Percentiles rank a stretch among this genome's conserved stretches.
phyloP scores from a whole-genome alignment of 805 yeast genomes.

The Ogataea chonburiensis region DNA sequence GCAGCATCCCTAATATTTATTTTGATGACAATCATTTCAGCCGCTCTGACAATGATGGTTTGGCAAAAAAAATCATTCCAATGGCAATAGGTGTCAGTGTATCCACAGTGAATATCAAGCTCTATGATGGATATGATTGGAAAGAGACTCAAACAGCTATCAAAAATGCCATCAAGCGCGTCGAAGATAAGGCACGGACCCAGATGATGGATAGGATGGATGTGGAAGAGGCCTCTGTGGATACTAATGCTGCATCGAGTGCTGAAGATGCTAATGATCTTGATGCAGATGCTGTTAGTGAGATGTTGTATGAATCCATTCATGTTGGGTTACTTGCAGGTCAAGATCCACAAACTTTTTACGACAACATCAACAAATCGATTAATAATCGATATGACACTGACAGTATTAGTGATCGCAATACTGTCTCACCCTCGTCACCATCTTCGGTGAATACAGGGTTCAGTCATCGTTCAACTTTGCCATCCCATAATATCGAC shows the following conservation, averaged over 20 bases:
- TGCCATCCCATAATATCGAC: slow-evolving; percentile 28
- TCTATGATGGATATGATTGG: slow-evolving; percentile 95
- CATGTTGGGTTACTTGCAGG: slow-evolving; percentile 59
- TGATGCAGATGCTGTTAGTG: slow-evolving; percentile 45
- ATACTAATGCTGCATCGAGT: slow-evolving; percentile 9
- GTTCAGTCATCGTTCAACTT: slow-evolving; percentile 9
- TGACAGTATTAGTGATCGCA: slow-evolving; percentile 13
- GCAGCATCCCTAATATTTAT: slow-evolving; percentile 12
- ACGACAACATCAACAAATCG: slow-evolving; percentile 51
- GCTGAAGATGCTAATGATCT: slow-evolving; percentile 17
- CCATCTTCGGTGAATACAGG: slow-evolving; percentile 14
- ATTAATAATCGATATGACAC: slow-evolving; percentile 17
- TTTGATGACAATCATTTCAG: slow-evolving; percentile 27
- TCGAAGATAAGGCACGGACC: slow-evolving; percentile 49
- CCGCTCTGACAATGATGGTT: slow-evolving; percentile 4
- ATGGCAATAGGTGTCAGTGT: slow-evolving; percentile 35
- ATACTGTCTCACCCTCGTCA: slow-evolving; percentile 13
- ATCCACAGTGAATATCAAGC: slow-evolving; percentile 42
- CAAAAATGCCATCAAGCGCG: slow-evolving; percentile 57
- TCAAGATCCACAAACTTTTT: slow-evolving; percentile 44
- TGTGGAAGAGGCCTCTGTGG: slow-evolving; percentile 3
- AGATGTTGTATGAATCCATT: slow-evolving; percentile 75
- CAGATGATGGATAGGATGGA: slow-evolving; percentile 8
- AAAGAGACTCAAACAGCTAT: slow-evolving; percentile 68
- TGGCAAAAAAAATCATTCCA: slow-evolving; percentile 25